Evolutionary conservation across 1,284 basidiomycete species (phyloP).

Genomic region (Cronartium quercuum): DNA sequence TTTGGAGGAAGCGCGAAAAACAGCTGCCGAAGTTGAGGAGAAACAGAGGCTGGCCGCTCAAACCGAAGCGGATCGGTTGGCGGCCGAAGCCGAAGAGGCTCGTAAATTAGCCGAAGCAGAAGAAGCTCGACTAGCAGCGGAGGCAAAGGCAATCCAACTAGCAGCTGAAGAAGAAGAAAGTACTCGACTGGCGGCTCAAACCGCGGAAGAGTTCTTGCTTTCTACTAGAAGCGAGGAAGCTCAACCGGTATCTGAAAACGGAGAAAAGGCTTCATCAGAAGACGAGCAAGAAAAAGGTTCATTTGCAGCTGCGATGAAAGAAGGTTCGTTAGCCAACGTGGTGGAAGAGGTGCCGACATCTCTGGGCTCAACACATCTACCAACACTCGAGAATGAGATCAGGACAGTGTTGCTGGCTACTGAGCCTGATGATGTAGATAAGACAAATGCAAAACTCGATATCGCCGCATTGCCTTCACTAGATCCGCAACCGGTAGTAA

Average conservation of each 20-base stretch:
- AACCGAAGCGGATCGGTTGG: not conserved
- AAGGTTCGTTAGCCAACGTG: not conserved
- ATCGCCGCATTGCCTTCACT: not conserved
- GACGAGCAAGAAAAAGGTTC: not conserved
- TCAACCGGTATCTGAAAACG: too few relatives aligned
- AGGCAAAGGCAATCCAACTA: not conserved
- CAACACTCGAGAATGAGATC: too few relatives aligned
- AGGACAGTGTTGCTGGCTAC: too few relatives aligned
- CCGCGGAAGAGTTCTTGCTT: not conserved
- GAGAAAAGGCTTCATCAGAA: too few relatives aligned
- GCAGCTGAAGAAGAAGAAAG: not conserved
- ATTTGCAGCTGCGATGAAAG: not conserved
- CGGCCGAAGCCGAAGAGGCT: not conserved
- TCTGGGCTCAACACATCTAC: not conserved
- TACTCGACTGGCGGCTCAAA: not conserved
- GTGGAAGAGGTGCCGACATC: not conserved
- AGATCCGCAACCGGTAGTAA: not conserved
- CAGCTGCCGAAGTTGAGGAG: not conserved
- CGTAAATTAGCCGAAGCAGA: not conserved
- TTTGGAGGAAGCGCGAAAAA: not conserved
- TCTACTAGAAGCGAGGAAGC: too few relatives aligned
- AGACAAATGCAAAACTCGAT: too few relatives aligned
- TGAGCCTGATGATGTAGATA: too few relatives aligned
- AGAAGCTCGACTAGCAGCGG: not conserved
- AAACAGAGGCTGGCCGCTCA: not conserved